These are phyloP conservation scores for Apiospora pterosperma DNA, from an alignment of 2,329 filamentous ascomycete species.

Conservation along the genomic window DNA sequence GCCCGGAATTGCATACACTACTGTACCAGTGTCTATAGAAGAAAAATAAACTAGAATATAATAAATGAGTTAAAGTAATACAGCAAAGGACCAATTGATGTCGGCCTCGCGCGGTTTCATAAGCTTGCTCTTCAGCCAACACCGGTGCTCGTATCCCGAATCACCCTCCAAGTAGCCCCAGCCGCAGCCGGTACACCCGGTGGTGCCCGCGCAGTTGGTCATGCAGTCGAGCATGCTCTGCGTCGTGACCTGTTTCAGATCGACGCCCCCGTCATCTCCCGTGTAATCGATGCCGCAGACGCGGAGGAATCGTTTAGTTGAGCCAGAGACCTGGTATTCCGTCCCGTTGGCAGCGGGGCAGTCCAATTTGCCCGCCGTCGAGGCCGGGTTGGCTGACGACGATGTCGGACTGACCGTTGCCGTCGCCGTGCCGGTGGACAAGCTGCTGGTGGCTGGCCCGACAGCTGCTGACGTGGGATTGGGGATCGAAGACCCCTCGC, in stretches of 20 bases:
- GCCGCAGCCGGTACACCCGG: conserved; percentile 36
- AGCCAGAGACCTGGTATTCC: conserved; percentile 37
- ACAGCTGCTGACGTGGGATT: neutral
- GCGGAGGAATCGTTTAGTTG: conserved; percentile 38
- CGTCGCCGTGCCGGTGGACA: conserved; percentile 2
- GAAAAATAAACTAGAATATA: neutral
- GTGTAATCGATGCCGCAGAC: conserved; percentile 44
- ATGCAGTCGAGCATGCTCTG: conserved; percentile 41
- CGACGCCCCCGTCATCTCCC: conserved; percentile 25
- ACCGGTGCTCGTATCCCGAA: conserved; percentile 33
- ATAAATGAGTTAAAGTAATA: conserved; percentile 24
- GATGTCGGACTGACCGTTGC: neutral
- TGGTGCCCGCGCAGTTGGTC: conserved; percentile 37
- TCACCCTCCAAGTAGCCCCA: conserved; percentile 43
- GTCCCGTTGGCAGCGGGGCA: conserved; percentile 44
- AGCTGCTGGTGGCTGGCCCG: neutral
- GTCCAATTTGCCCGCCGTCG: conserved; percentile 20
- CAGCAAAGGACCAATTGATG: conserved; percentile 40
- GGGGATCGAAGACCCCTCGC: neutral
- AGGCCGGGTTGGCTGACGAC: conserved; percentile 9
- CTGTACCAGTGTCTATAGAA: neutral
- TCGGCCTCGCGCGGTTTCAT: conserved; percentile 26
- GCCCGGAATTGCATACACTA: neutral
- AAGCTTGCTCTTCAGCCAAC: conserved; percentile 41
- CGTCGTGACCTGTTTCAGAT: conserved; percentile 31